These are phyloP conservation scores for Mycena rebaudengoi DNA, from an alignment of 768 basidiomycete species.

Conservation along the genomic window DNA sequence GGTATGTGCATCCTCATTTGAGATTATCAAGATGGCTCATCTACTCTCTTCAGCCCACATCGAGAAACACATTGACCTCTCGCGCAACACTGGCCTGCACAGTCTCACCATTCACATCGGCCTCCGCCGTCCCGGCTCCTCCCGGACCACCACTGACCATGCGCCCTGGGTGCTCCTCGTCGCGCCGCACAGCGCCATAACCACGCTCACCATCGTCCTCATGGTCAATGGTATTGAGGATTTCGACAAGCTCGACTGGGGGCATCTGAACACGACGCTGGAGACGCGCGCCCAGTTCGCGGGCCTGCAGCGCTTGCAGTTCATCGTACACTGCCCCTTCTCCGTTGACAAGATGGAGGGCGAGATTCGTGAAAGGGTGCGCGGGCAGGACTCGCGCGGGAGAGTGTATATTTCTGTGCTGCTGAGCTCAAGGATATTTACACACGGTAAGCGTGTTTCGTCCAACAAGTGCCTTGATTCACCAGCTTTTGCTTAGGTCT, in stretches of 20 bases:
- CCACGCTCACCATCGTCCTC: conserved; percentile 18
- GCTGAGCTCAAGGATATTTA: too few relatives aligned
- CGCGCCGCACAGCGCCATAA: background rate
- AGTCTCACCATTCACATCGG: conserved; percentile 15
- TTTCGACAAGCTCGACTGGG: conserved; percentile 39
- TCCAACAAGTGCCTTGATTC: too few relatives aligned
- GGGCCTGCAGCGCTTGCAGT: background rate
- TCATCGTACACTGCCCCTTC: background rate
- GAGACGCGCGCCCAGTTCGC: background rate
- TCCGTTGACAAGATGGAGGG: background rate
- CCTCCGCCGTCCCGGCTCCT: conserved; percentile 5
- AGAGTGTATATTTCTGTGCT: too few relatives aligned
- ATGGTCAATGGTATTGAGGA: conserved; percentile 1
- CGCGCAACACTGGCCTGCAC: background rate
- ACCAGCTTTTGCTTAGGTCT: too few relatives aligned
- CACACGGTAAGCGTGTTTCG: too few relatives aligned
- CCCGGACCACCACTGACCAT: background rate
- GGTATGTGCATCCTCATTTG: background rate
- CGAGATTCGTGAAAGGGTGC: background rate
- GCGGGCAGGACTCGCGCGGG: background rate
- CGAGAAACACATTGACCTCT: conserved; percentile 7
- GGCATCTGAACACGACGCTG: conserved; percentile 35
- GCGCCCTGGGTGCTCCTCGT: conserved; percentile 14
- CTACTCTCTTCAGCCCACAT: background rate
- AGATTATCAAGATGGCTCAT: background rate